Conservation (phyloP, 371 early-diverging fungal species). For the Phascolomyces articulosus region DNA sequence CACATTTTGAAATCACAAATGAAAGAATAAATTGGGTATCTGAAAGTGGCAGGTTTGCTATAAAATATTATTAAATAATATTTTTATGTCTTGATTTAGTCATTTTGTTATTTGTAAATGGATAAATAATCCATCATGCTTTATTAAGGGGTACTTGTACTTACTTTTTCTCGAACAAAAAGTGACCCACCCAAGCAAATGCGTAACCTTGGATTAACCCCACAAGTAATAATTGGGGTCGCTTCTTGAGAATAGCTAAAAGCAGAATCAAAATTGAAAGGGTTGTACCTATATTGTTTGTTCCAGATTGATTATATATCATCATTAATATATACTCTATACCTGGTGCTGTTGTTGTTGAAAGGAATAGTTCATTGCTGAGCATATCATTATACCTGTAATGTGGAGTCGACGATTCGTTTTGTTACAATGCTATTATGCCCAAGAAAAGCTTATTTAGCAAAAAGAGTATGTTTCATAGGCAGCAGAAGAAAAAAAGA, state of each 20-base stretch:
- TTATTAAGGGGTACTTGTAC: not conserved
- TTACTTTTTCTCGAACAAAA: slow-evolving; percentile 66
- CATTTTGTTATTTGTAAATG: too few species aligned
- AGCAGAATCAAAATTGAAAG: slow-evolving; percentile 21
- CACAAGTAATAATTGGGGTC: slow-evolving; percentile 21
- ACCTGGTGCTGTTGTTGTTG: too few species aligned
- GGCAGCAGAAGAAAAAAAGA: not conserved
- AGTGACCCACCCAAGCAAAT: slow-evolving; percentile 75
- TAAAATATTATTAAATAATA: not conserved
- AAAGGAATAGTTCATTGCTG: too few species aligned
- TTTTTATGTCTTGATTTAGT: not conserved
- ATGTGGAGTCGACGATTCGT: slow-evolving; percentile 62
- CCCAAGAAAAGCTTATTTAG: not conserved
- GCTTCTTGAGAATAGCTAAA: slow-evolving; percentile 21
- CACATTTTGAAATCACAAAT: slow-evolving; percentile 68
- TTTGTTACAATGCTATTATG: slow-evolving; percentile 51
- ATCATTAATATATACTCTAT: too few species aligned
- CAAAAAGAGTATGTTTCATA: too few species aligned
- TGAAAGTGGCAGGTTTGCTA: slow-evolving; percentile 73
- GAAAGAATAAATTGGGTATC: slow-evolving; percentile 66
- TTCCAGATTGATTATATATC: too few species aligned
- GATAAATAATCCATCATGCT: too few species aligned
- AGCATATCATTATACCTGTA: slow-evolving; percentile 37
- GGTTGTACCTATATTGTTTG: slow-evolving; percentile 32
- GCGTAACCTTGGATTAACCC: slow-evolving; percentile 54